Evolutionary conservation across 768 basidiomycete species (phyloP).

Genomic region (Amanita rubescens): DNA sequence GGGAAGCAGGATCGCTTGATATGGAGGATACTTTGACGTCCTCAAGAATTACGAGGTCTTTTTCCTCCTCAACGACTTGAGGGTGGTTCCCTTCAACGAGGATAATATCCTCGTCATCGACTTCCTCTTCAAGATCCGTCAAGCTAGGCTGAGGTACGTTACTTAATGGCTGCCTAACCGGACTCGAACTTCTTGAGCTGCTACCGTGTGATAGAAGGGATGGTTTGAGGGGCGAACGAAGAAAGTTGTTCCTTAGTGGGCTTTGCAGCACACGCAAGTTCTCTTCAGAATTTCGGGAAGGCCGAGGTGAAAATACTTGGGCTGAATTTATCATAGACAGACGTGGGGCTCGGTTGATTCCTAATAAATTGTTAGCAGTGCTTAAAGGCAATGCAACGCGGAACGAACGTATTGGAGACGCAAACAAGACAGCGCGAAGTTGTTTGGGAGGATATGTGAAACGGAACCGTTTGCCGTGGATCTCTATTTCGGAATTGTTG

Average conservation of each 20-base stretch:
- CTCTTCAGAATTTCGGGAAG: slow-evolving; percentile 49
- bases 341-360: slow-evolving; percentile 41
- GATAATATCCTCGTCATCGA: slow-evolving; percentile 41
- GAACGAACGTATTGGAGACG: slow-evolving; percentile 41
- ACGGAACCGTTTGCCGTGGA: slow-evolving; percentile 62
- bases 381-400: slow-evolving; percentile 1
- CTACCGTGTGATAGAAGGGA: slow-evolving; percentile 15
- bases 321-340: slow-evolving; percentile 73
- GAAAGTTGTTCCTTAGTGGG: slow-evolving; percentile 37
- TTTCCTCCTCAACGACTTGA: slow-evolving; percentile 61
- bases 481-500: slow-evolving; percentile 61
- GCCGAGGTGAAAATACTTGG: slow-evolving; percentile 64
- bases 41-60: slow-evolving; percentile 66
- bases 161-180: background rate
- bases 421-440: slow-evolving; percentile 43
- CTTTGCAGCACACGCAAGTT: slow-evolving; percentile 59
- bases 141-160: background rate
- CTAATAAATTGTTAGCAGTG: slow-evolving; percentile 4
- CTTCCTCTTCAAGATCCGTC: slow-evolving; percentile 24
- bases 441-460: slow-evolving; percentile 75
- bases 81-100: slow-evolving; percentile 63
- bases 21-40: slow-evolving; percentile 36
- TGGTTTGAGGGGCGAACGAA: slow-evolving; percentile 24
- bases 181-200: slow-evolving; percentile 9
- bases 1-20: slow-evolving; percentile 11